Evolutionary conservation across 352 stramenopile genomes (phyloP), one percentile per base, ranked within the genome.

Genomic region (Pythium volutum): DNA sequence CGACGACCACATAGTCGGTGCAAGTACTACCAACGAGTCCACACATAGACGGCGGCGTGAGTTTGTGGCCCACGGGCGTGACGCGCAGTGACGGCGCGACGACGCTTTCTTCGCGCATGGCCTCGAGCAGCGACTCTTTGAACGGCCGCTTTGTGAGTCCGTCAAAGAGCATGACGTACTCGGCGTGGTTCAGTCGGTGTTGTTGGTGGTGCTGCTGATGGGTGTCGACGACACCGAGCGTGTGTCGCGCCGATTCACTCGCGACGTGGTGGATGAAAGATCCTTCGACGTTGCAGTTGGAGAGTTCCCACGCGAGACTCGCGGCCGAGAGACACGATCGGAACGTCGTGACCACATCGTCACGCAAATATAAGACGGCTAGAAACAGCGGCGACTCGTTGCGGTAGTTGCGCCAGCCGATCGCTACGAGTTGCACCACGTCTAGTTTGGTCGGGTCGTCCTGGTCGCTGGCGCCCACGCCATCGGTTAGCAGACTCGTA

Each of bases 131-230:
- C 3, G 77, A 84, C 67, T 90, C 81, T 48, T 90, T 90, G 64
- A 93, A 93, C 18, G 77, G 60, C 20, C 71, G 76, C 43, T 78
- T 80, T n/a, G 50, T 62, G 31, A 77, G 39, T 10, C 79, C 74
- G 36, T 87, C 73, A 49, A 93, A 91, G n/a, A 93, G 70, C 58
- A 93, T 50, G 5, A 89, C 76, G 33, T 90, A 91, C 65, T 93
- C 83, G 55, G 74, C 73, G 25, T 55, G 57, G 2, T 71, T 59
- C 34, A 86, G 64, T 11, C 61, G 60, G 18, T 69, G 59, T 27
- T 31, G 34, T 6, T 51, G 36, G 6, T 64, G 56, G 18, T 69
- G 57, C 25, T 34, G 36, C 12, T 47, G 36, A 4, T 61, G 49
- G 6, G 51, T 22, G 22, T 66, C 53, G 31, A 27, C 55, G 14